Base-by-base conservation (phyloP, 768 basidiomycete species). In the Tricholoma terreum region DNA sequence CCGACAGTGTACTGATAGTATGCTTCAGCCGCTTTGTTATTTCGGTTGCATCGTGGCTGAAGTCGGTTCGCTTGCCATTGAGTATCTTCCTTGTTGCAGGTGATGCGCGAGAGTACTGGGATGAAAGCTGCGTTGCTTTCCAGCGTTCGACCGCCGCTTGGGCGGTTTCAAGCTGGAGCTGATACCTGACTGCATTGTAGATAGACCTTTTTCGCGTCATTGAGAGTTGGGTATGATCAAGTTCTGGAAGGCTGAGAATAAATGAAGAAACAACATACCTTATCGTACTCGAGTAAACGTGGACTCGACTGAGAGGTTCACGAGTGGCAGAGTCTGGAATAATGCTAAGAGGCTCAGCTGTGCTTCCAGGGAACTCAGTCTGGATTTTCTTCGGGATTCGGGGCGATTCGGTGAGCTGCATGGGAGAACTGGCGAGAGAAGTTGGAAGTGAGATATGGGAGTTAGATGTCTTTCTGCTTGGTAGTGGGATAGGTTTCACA, bases 111-210 rank as follows among this genome's bases (percentile, higher is more conserved):
- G 42, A 24, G 40, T 71, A 75, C 33, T 63, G 63, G 12, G 63
- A 35, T 0, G 75, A 75, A 21, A 27, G 53, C 33, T 71, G 72
- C 11, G 69, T 67, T 22, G 58, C 59, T 56, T 70, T 72, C 73
- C 69, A 74, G 51, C 64, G 63, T 10, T 66, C 66, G 22, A 66
- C 60, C 8, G 71, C 65, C 2, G 53, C 51, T 45, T 59, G 54
- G 31, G 67, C 66, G 27, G 58, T 54, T 19, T 59, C 56, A 6
- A 63, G 54, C 12, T 71, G 63, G 6, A 69, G 55, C 36, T 71
- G 66, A 27, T 66, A 59, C 33, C 67, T 58, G 12, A 73, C 65
- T 8, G 67, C 69, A 56, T 69, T 64, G 56, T 67, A 61, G 30
- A 65, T 67, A 30, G 64, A 54, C 45, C 74, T 75, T 43, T 14